Evolutionary conservation across 2,329 filamentous ascomycete species (phyloP), one percentile per base, ranked within the genome.

Genomic region (Hypoxylon sp.): DNA sequence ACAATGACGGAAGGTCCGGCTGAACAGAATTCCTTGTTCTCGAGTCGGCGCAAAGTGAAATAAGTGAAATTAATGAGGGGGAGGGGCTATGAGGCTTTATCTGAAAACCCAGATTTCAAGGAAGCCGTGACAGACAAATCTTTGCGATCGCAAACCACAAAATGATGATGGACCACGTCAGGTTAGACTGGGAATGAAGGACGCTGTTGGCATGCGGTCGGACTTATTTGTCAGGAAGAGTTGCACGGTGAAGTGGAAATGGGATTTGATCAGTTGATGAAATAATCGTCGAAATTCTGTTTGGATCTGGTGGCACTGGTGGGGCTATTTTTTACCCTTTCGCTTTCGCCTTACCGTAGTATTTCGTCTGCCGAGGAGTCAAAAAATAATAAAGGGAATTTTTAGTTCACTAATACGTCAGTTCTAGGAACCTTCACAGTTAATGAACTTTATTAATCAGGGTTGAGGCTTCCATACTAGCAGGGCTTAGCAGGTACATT

Each of bases 1-100:
- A 36, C 11, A 50, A 60, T 28, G 25, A 51, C 48, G 56, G 56
- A 59, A 64, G 57, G 17, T 36, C 57, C 56, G 63, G 50, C 14
- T 56, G 4, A 46, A 67, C 41, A 46, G 49, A 58, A 28, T 60
- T 62, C 19, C 19, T 56, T 55, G 23, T 48, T 56, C 48, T 28
- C 17, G 38, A 43, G 38, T 25, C 46, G 53, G 45, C 28, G 25
- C 30, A 55, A 23, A 32, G 21, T 30, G 13, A 23, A 23, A 36
- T 46, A 23, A 32, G 21, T 30, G 13, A 23, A 23, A 36, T 46
- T 3, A 14, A 43, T 50, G 62, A 63, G 58, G 68, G 65, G 68
- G 68, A 70, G 64, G 68, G 68, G 64, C 50, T 48, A 36, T 70
- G 68, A 70, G 68, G 68, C 68, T 70, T 70, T 70, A 70, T 63